Evolutionary conservation across 2,329 filamentous ascomycete genomes (phyloP).

Genomic region (Diaporthe sp.): DNA sequence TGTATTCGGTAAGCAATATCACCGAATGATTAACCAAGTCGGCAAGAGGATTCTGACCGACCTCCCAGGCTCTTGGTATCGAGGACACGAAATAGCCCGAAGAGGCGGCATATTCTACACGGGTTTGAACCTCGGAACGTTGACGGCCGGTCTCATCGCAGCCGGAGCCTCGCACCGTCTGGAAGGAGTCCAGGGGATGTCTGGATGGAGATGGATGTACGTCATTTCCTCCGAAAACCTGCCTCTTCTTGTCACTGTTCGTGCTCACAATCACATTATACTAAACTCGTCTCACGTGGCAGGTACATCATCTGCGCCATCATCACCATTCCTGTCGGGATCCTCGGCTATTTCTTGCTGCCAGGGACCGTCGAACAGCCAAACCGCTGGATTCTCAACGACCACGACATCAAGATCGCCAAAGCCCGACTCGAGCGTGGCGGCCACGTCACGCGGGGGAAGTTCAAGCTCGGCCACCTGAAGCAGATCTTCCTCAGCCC

Average conservation of each 20-base stretch:
- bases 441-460: conserved; percentile 56
- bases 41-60: neutral
- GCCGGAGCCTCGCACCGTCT: conserved; percentile 57
- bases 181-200: conserved; percentile 60
- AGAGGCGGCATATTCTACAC: conserved; percentile 67
- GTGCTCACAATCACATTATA: no score
- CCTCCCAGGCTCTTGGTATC: conserved; percentile 38
- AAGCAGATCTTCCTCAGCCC: conserved; percentile 55
- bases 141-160: conserved; percentile 66
- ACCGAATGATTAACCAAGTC: neutral
- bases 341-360: conserved; percentile 64
- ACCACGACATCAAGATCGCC: conserved; percentile 62
- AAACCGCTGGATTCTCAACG: conserved; percentile 62
- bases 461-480: conserved; percentile 51
- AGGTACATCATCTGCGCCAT: conserved; percentile 65
- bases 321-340: conserved; percentile 68
- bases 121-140: conserved; percentile 63
- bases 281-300: no score
- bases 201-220: conserved; percentile 68
- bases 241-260: no score
- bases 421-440: conserved; percentile 59
- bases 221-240: conserved; percentile 50
- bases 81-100: conserved; percentile 60
- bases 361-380: conserved; percentile 66
- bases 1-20: conserved; percentile 53